Evolutionary conservation across 352 stramenopile genomes (phyloP).

Genomic region (Globisporangium nodosum): DNA sequence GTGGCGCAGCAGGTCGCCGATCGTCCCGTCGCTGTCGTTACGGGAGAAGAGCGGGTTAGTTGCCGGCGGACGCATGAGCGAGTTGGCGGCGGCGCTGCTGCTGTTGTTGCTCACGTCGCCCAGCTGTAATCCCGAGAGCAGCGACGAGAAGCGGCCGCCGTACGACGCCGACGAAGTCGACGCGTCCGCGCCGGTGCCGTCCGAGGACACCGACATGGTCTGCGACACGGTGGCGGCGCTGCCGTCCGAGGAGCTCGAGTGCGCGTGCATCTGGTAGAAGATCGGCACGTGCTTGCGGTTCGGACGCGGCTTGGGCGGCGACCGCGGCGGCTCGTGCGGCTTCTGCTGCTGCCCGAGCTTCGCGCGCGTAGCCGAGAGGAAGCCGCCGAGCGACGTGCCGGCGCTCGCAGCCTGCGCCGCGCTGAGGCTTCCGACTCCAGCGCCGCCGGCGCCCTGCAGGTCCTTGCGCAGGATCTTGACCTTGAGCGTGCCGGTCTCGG

Average conservation of each 20-base stretch:
- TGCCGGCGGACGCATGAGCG: constrained; percentile 20
- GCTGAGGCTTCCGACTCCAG: background rate
- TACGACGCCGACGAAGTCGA: constrained; percentile 14
- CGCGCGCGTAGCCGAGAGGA: constrained; percentile 5
- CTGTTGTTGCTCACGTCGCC: constrained; percentile 1
- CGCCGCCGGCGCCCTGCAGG: constrained; percentile 5
- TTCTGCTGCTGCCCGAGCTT: constrained; percentile 4
- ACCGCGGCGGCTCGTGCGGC: constrained; percentile 15
- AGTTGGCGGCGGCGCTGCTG: background rate
- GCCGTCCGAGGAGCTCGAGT: constrained; percentile 32
- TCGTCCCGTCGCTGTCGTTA: constrained; percentile 44
- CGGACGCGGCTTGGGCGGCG: constrained; percentile 65
- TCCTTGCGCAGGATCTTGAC: constrained; percentile 78
- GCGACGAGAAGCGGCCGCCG: constrained; percentile 18
- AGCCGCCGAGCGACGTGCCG: constrained; percentile 5
- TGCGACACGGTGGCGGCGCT: constrained; percentile 13
- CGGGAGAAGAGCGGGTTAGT: constrained; percentile 54
- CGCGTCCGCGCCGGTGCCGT: constrained; percentile 15
- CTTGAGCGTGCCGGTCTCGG: constrained; percentile 64
- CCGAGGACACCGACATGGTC: constrained; percentile 31
- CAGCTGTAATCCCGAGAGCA: constrained; percentile 29
- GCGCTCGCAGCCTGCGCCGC: background rate
- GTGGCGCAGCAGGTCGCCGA: constrained; percentile 45
- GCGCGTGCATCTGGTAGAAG: constrained; percentile 55
- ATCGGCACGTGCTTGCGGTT: constrained; percentile 82